Evolutionary conservation across 805 yeast genomes (phyloP).

Genomic region (Wickerhamomyces canadensis): DNA sequence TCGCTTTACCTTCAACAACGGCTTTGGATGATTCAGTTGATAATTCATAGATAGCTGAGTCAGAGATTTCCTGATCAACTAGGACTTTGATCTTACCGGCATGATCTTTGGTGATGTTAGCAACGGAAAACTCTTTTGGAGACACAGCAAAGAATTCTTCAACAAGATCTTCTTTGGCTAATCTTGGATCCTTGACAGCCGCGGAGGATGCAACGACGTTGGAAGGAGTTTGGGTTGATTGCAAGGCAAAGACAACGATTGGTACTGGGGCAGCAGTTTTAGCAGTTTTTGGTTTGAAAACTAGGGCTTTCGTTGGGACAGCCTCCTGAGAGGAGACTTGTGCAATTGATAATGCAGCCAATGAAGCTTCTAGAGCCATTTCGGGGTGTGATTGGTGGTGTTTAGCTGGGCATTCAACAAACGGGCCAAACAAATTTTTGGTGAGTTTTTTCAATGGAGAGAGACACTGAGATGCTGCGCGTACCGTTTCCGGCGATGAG

Average conservation of each 20-base stretch:
- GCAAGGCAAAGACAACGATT: slow-evolving; percentile 71
- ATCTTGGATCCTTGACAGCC: slow-evolving; percentile 75
- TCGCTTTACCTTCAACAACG: slow-evolving; percentile 39
- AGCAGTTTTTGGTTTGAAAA: slow-evolving; percentile 89
- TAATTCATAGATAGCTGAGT: slow-evolving; percentile 33
- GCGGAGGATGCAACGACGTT: slow-evolving; percentile 60
- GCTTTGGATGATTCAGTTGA: slow-evolving; percentile 50
- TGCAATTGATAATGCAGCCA: slow-evolving; percentile 60
- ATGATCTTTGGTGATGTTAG: slow-evolving; percentile 37
- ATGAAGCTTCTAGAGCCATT: slow-evolving; percentile 66
- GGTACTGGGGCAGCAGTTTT: slow-evolving; percentile 77
- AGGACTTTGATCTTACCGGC: slow-evolving; percentile 58
- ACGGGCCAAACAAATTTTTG: too few species aligned
- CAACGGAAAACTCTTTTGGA: slow-evolving; percentile 60
- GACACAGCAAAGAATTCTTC: slow-evolving; percentile 51
- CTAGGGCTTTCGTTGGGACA: slow-evolving; percentile 62
- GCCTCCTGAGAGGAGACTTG: slow-evolving; percentile 48
- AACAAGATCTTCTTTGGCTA: slow-evolving; percentile 79
- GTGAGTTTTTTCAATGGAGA: background rate
- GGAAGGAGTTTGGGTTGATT: slow-evolving; percentile 65
- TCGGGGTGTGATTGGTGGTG: too few species aligned
- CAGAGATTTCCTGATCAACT: slow-evolving; percentile 45
- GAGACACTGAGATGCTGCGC: background rate
- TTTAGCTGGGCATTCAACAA: too few species aligned
- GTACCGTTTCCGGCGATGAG: background rate